Evolutionary conservation across 169 alveolate species (phyloP), one percentile per base, ranked within the genome.

Genomic region (Plasmodium fragile): DNA sequence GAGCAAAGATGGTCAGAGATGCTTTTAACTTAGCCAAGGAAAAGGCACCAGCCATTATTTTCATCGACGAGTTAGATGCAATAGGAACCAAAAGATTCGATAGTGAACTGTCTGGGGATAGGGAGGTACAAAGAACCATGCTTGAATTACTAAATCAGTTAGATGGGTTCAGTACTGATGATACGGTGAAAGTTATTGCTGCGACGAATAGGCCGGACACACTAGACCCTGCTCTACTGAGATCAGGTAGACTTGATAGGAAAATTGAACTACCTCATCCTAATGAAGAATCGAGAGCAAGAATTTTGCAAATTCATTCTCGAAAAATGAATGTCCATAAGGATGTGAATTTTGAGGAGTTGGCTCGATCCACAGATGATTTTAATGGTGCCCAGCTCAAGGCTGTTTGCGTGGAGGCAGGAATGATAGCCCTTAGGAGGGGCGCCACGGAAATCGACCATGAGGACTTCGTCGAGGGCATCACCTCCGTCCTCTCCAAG

Each of bases 151-250:
- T 99, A 52, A 99, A 99, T 94, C 99, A 99, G 95, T 95, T 99
- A 25, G 99, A 98, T 85, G 99, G 99, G 1, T 98, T 98, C 95
- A 95, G 97, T 90, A 97, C 98, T 39, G 99, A 97, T 81, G 99
- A 97, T 79, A 84, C 98, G 49, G 98, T 98, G 92, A 98, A 98
- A 95, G 99, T 95, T 41, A 98, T 99, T 82, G 99, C 99, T 16
- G 99, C 99, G 43, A 99, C 99, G 28, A 99, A 99, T 95, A 96
- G 99, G 92, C 99, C 99, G 10, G 99, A 99, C 92, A 98, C 99
- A 28, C 97, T 99, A 39, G 99, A 99, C 95, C 99, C 99, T 10
- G 99, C 99, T 10, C 97, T 99, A 13, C 97, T 99, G 77, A 97
- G 99, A 77, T 98, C 99, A 0, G 99, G 99, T n/a, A 97, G 99